Evolutionary conservation across 306 rosid genomes (phyloP).

Genomic region (Mucuna pruriens): DNA sequence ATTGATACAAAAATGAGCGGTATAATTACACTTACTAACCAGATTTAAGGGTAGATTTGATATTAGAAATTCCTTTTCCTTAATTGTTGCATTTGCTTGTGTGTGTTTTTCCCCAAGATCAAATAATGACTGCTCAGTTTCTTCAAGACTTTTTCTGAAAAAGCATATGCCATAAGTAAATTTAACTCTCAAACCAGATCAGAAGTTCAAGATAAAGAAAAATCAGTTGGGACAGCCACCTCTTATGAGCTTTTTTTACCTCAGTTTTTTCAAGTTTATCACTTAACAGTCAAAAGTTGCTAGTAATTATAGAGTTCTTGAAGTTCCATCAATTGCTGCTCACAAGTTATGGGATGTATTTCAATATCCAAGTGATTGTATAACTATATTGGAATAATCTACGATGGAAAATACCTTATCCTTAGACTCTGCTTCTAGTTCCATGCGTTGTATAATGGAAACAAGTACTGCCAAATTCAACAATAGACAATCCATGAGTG

Average conservation of each 20-base stretch:
- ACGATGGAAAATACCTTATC: slow-evolving; percentile 73
- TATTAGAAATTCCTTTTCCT: slow-evolving; percentile 93
- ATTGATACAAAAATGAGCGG: neutral
- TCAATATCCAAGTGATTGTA: slow-evolving; percentile 28
- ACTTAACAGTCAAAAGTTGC: slow-evolving; percentile 73
- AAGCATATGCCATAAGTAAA: slow-evolving; percentile 31
- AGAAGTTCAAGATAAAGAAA: slow-evolving; percentile 33
- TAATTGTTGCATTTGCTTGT: slow-evolving; percentile 91
- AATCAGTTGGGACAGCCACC: neutral
- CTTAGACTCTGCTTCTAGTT: slow-evolving; percentile 78
- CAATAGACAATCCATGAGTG: no score
- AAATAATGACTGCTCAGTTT: slow-evolving; percentile 74
- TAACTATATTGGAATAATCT: slow-evolving; percentile 30
- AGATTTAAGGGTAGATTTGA: slow-evolving; percentile 85
- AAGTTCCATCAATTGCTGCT: slow-evolving; percentile 88
- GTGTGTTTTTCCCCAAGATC: slow-evolving; percentile 93
- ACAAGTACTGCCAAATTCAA: no score
- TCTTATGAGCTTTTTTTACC: slow-evolving; percentile 48
- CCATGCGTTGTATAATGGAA: slow-evolving; percentile 96
- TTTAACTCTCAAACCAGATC: slow-evolving; percentile 22
- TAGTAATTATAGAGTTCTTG: slow-evolving; percentile 89
- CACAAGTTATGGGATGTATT: slow-evolving; percentile 30
- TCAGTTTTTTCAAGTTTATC: slow-evolving; percentile 84
- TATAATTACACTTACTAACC: slow-evolving; percentile 56
- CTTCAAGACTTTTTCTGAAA: slow-evolving; percentile 83